Evolutionary conservation across 169 alveolate species (phyloP), one percentile per base, ranked within the genome.

Genomic region (Cryptosporidium meleagridis): DNA sequence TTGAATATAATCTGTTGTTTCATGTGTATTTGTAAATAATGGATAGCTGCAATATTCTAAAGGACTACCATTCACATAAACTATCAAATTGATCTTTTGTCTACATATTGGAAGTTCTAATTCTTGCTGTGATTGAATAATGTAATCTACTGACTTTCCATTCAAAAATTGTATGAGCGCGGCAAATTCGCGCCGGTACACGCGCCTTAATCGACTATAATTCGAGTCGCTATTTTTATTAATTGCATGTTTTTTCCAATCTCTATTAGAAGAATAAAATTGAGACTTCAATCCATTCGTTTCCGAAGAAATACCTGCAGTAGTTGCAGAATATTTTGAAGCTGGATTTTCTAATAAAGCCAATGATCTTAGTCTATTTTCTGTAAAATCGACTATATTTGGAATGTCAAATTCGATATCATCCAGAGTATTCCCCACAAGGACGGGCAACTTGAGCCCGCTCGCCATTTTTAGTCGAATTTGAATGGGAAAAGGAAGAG

Each of bases 51-150:
- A 80, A 29, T 48, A 41, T n/a, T 80, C 89, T 33, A 80, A 29
- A 33, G 89, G 89, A 45, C 89, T 31, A 3, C 89, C 89, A 62
- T 80, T 80, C 23, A 80, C 75, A 80, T 80, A 80, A 18, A 80
- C 12, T 9, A 59, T 39, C 51, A 80, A 21, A 23, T 51, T 70
- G 10, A 80, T 14, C 41, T 80, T 80, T 65, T 80, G 89, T 31
- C 89, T 59, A 33, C 73, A 80, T 41, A 80, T 80, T n/a, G 89
- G 89, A 16, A 80, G 70, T 4, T 59, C 89, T 29, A 80, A 51
- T n/a, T 80, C 89, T 65, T 80, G 89, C n/a, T 80, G 89, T 21
- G 89, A 48, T 33, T 80, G 89, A 29, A 80, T 59, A 18, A 80
- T 80, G 37, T 62, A 62, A 65, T 80, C 89, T 9, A 80, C 75